Evolutionary conservation across 345 rosid genomes (phyloP), one percentile per base, ranked within the genome.

Genomic region (Chamaenerion angustifolium): DNA sequence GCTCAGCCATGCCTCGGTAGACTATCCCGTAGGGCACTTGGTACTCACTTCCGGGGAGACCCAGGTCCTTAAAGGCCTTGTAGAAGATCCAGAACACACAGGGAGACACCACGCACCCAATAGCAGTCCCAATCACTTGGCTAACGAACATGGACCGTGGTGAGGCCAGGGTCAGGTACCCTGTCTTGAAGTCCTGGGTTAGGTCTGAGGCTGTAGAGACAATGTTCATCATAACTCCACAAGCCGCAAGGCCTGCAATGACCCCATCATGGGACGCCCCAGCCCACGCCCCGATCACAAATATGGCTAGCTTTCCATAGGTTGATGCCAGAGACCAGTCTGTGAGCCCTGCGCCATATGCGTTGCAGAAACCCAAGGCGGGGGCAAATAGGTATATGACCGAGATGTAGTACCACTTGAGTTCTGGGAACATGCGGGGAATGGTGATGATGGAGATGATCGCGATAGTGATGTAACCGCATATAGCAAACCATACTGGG

Each of bases 141-240:
- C 71, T 67, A 46, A 62, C 56, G 1, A 67, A 62, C 71, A 67
- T 67, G 44, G 71, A 57, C 12, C 67, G 54, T 0, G 71, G 71
- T 4, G 71, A 67, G 16, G 71, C 58, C 16, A 67, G 10, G 51
- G 67, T 67, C 15, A 57, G 16, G 46, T 62, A 62, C 12, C 64
- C 67, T 0, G 67, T 67, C 58, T 67, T 67, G 56, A 67, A 61
- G 47, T 67, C 71, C 4, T 67, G 67, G 46, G 57, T 56, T 12
- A 57, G 56, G 45, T 60, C 65, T 0, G 66, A 67, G 16, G 66
- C 65, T 1, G 58, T 56, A 25, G 71, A 49, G 14, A 67, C 67
- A 10, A 67, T 61, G 45, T 58, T 62, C 62, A 62, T 67, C 56
- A 62, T 67, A 1, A 67, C 64, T 8, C 71, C 71, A 19, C 71